phyloP scores from a whole-genome alignment of 106 monocot genomes.

The Dioscorea dumetorum region DNA sequence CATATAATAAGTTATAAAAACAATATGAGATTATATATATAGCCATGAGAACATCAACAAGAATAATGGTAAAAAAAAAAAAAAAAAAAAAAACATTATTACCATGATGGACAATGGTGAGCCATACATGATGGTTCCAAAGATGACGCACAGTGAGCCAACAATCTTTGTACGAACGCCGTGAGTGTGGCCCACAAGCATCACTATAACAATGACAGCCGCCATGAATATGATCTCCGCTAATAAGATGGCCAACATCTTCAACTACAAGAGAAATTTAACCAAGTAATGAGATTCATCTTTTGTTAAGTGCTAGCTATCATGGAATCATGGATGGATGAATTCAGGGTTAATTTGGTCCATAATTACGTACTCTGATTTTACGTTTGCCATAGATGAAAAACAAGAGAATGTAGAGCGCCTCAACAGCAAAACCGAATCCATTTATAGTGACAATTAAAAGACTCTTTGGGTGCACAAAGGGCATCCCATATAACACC shows the following conservation, averaged over 20 bases:
- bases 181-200: constrained; percentile 12
- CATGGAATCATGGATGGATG: too few relatives aligned
- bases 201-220: constrained; percentile 16
- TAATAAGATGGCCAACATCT: constrained; percentile 19
- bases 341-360: not conserved
- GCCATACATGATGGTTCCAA: constrained; percentile 47
- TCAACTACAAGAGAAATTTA: constrained; percentile 24
- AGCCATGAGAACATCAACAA: too few relatives aligned
- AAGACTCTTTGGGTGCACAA: constrained; percentile 35
- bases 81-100: not conserved
- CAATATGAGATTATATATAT: too few relatives aligned
- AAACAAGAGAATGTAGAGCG: constrained; percentile 41
- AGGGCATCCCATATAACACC: constrained; percentile 59
- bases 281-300: not conserved
- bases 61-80: too few relatives aligned
- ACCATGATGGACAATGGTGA: constrained; percentile 50
- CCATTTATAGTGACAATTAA: constrained; percentile 63
- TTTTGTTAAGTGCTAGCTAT: too few relatives aligned
- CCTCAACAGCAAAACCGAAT: constrained; percentile 23
- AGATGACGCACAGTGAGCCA: constrained; percentile 45
- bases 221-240: constrained; percentile 37
- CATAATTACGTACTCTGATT: constrained; percentile 6
- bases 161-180: constrained; percentile 37
- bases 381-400: constrained; percentile 18
- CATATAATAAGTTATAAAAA: too few relatives aligned